Percentiles rank a stretch among this genome's conserved stretches.
Conservation (phyloP, 495 filamentous ascomycete species). For the Pyronema omphalodes region DNA sequence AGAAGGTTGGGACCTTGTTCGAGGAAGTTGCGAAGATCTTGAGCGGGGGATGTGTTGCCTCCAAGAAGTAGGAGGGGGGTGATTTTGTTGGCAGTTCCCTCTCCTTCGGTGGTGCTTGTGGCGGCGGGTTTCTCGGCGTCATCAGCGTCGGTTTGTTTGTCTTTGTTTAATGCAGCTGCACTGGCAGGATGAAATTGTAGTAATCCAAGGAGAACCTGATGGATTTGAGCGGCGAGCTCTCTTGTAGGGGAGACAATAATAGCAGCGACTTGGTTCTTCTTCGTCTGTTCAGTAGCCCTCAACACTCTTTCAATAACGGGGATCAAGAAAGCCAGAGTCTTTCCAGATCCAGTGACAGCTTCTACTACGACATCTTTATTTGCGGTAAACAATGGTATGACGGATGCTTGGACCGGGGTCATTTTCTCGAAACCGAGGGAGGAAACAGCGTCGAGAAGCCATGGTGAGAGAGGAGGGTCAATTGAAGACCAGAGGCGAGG, state of each 20-base stretch:
- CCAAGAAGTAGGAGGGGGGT: conserved; percentile 80
- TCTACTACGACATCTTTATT: conserved; percentile 97
- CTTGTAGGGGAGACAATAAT: conserved; percentile 87
- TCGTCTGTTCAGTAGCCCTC: conserved; percentile 42
- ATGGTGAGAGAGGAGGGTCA: conserved; percentile 63
- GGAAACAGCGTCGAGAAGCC: conserved; percentile 68
- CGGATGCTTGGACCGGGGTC: conserved; percentile 89
- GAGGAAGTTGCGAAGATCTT: conserved; percentile 69
- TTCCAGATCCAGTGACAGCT: conserved; percentile 90
- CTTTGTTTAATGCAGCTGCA: conserved; percentile 33
- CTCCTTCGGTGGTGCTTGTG: conserved; percentile 17
- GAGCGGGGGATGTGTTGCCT: conserved; percentile 60
- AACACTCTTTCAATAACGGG: conserved; percentile 74
- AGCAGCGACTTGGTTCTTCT: conserved; percentile 72
- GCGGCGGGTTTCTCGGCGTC: conserved; percentile 35
- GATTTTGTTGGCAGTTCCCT: conserved; percentile 26
- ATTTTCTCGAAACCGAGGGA: conserved; percentile 73
- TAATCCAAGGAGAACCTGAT: conserved; percentile 58
- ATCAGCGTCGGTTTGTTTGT: conserved; percentile 11
- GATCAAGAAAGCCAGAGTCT: conserved; percentile 80
- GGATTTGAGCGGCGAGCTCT: conserved; percentile 80
- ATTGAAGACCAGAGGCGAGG: conserved; percentile 60
- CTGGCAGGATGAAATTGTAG: conserved; percentile 69
- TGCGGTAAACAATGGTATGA: conserved; percentile 73
- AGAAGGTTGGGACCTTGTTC: conserved; percentile 66